These are phyloP conservation scores for Fusarium foetens DNA, from an alignment of 2,329 filamentous ascomycete genomes.

Conservation along the genomic window DNA sequence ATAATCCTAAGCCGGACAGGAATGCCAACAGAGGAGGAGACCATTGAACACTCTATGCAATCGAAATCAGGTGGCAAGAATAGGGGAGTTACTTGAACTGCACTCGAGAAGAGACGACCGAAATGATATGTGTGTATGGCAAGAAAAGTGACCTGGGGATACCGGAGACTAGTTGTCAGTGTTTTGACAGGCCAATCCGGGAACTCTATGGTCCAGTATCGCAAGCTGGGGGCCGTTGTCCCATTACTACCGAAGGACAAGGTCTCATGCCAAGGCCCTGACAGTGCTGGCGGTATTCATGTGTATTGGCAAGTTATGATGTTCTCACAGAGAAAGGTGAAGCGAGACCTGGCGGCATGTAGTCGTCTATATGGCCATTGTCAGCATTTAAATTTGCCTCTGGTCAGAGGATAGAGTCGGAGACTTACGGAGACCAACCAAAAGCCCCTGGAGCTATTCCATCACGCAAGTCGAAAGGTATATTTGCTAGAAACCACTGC, in stretches of 20 bases:
- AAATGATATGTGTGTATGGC: too few relatives aligned
- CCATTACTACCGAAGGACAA: rapidly evolving
- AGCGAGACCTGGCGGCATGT: background rate
- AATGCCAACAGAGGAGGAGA: too few relatives aligned
- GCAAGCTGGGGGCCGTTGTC: background rate
- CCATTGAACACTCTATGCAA: background rate
- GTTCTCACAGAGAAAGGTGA: background rate
- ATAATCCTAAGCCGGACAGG: background rate
- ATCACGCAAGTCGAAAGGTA: background rate
- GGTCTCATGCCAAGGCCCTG: too few relatives aligned
- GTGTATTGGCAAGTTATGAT: background rate
- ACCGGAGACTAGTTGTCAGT: rapidly evolving
- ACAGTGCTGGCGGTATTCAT: background rate
- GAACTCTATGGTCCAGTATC: background rate
- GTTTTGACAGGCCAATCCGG: background rate
- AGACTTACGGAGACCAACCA: background rate
- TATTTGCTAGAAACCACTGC: background rate
- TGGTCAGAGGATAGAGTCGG: background rate
- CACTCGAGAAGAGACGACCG: too few relatives aligned
- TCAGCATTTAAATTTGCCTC: too few relatives aligned
- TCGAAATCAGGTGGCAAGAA: too few relatives aligned
- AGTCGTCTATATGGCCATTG: background rate
- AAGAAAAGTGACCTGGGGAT: background rate
- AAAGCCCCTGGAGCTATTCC: too few relatives aligned
- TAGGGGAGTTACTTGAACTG: background rate